Conservation (phyloP, 176 grass and related monocot genomes). For the Carex pumila region DNA sequence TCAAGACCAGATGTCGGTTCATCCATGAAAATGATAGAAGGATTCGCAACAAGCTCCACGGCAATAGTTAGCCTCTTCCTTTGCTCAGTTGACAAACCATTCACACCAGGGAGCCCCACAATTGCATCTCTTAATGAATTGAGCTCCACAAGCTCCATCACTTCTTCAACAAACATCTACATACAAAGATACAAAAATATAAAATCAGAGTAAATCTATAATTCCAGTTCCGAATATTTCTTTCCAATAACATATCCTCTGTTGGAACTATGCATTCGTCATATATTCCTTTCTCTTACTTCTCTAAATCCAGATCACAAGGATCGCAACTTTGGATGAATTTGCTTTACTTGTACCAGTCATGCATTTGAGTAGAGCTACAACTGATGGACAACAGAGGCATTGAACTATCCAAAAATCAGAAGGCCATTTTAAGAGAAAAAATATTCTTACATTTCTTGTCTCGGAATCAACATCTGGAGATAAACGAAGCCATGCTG, state of each 20-base stretch:
- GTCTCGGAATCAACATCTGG: constrained; percentile 15
- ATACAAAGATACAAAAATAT: not conserved
- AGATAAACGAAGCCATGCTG: constrained; percentile 48
- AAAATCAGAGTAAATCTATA: not conserved
- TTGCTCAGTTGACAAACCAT: constrained; percentile 27
- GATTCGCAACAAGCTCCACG: constrained; percentile 35
- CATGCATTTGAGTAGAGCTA: not conserved
- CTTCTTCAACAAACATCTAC: constrained; percentile 37
- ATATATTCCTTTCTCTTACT: not conserved
- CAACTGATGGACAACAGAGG: not conserved
- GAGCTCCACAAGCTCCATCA: constrained; percentile 37
- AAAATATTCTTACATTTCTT: constrained; percentile 18
- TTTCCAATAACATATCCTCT: not conserved
- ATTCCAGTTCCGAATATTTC: not conserved
- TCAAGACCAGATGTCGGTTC: constrained; percentile 40
- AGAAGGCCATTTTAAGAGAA: not conserved
- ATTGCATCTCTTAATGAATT: constrained; percentile 15
- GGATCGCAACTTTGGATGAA: not conserved
- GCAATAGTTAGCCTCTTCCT: constrained; percentile 36
- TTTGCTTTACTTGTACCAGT: not conserved
- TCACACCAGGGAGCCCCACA: constrained; percentile 27
- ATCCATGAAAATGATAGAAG: constrained; percentile 45
- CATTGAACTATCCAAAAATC: not conserved
- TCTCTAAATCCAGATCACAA: not conserved
- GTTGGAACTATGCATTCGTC: not conserved